A percentile compares a stretch with the other conserved stretches of the same genome.
Conservation (phyloP, 2,329 filamentous ascomycete species). For the Ophiostoma novo-ulmi region DNA sequence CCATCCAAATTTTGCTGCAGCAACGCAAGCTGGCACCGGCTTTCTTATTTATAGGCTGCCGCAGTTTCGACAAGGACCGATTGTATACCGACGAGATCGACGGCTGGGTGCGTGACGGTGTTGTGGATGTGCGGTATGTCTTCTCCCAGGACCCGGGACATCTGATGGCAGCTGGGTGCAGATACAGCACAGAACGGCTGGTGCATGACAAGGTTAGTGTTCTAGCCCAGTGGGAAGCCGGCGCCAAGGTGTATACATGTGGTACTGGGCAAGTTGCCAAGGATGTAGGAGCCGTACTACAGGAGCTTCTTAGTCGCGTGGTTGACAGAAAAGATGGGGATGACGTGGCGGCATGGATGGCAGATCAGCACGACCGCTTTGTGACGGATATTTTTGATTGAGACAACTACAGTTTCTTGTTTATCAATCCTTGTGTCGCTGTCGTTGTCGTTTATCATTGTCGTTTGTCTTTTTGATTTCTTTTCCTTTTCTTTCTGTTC, state of each 20-base stretch:
- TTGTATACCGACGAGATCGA: conserved; percentile 53
- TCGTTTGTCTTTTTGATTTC: background rate
- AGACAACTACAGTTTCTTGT: background rate
- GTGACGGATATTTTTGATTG: conserved; percentile 58
- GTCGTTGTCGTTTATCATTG: background rate
- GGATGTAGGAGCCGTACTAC: conserved; percentile 36
- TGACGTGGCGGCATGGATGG: conserved; percentile 27
- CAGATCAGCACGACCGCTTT: conserved; percentile 44
- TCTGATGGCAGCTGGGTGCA: conserved; percentile 27
- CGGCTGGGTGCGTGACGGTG: conserved; percentile 55
- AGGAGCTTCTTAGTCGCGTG: conserved; percentile 36
- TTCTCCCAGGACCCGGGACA: conserved; percentile 49
- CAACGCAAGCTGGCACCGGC: conserved; percentile 34
- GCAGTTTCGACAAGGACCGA: conserved; percentile 22
- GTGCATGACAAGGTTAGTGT: conserved; percentile 39
- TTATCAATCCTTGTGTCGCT: background rate
- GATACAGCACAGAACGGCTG: conserved; percentile 45
- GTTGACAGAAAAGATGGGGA: conserved; percentile 28
- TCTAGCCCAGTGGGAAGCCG: conserved; percentile 34
- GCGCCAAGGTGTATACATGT: conserved; percentile 56
- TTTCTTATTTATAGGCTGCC: conserved; percentile 28
- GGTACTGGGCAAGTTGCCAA: conserved; percentile 46
- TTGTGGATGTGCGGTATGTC: conserved; percentile 56
- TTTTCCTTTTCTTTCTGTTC: background rate
- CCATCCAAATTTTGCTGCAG: conserved; percentile 40